Conservation (phyloP, 73 alveolate genomes). For the Paramecium sexaurelia region DNA sequence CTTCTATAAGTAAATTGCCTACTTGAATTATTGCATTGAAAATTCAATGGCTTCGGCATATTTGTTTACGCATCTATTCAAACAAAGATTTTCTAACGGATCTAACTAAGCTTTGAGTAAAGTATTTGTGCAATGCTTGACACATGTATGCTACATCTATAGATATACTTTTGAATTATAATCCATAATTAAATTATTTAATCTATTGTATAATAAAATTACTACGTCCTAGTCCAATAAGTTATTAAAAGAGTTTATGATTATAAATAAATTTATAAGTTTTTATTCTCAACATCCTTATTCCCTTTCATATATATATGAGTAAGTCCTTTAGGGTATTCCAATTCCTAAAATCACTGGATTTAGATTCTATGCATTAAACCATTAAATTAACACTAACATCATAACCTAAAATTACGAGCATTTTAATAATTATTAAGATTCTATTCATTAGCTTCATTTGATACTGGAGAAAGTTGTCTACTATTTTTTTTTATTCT, state of each 20-base stretch:
- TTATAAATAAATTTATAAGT: background rate
- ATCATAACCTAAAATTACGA: background rate
- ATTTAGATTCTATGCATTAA: background rate
- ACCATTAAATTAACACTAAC: background rate
- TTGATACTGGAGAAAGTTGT: background rate
- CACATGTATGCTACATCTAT: background rate
- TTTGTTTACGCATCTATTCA: background rate
- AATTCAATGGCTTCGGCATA: background rate
- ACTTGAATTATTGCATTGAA: background rate
- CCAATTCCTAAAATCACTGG: constrained; percentile 24
- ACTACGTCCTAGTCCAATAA: background rate
- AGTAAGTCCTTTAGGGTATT: constrained; percentile 35
- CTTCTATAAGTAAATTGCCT: background rate
- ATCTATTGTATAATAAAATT: background rate
- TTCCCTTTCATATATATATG: background rate
- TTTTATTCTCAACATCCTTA: background rate
- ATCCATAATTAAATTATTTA: background rate
- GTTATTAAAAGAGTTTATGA: background rate
- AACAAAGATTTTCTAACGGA: background rate
- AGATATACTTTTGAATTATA: background rate
- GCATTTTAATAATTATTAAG: background rate
- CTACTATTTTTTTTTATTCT: constrained; percentile 5
- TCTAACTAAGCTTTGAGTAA: background rate
- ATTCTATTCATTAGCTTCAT: background rate
- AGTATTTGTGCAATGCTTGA: constrained; percentile 11